Evolutionary conservation across 768 basidiomycete genomes (phyloP).

Genomic region (Lentinula detonsa): DNA sequence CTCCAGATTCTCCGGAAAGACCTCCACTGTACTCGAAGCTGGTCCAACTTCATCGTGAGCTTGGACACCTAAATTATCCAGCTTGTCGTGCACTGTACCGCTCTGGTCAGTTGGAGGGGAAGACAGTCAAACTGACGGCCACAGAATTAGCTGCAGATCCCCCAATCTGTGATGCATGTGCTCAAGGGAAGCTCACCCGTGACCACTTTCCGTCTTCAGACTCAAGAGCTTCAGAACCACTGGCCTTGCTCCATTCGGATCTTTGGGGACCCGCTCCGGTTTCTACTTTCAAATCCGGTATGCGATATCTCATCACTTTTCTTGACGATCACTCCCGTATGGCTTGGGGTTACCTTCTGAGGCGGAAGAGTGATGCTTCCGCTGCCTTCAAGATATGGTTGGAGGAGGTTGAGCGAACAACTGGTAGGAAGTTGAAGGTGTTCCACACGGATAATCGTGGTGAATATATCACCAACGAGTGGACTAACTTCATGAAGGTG

Average conservation of each 20-base stretch:
- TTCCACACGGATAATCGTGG: background rate
- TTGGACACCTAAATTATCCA: constrained; percentile 7
- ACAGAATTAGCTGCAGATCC: constrained; percentile 9
- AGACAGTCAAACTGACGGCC: constrained; percentile 4
- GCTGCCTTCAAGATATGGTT: constrained; percentile 12
- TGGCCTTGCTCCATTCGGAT: constrained; percentile 18
- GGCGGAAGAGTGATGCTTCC: constrained; percentile 18
- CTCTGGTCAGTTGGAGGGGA: constrained; percentile 1
- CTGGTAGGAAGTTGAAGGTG: constrained; percentile 4
- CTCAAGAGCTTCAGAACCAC: constrained; percentile 12
- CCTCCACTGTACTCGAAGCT: too few species aligned
- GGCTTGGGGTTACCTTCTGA: constrained; percentile 13
- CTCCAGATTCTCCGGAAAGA: too few species aligned
- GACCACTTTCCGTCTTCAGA: constrained; percentile 9
- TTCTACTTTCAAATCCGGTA: constrained; percentile 12
- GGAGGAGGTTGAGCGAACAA: too few species aligned
- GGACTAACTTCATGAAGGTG: too few species aligned
- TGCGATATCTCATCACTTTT: constrained; percentile 23
- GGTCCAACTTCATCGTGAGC: too few species aligned
- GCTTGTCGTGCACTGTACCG: background rate
- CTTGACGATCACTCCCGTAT: constrained; percentile 19
- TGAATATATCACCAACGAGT: background rate
- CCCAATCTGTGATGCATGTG: constrained; percentile 8
- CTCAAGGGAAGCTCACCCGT: constrained; percentile 10
- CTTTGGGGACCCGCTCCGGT: constrained; percentile 21